Percentiles rank a stretch among this genome's conserved stretches.
phyloP scores from a whole-genome alignment of 306 rosid species.

The Inga oerstediana region DNA sequence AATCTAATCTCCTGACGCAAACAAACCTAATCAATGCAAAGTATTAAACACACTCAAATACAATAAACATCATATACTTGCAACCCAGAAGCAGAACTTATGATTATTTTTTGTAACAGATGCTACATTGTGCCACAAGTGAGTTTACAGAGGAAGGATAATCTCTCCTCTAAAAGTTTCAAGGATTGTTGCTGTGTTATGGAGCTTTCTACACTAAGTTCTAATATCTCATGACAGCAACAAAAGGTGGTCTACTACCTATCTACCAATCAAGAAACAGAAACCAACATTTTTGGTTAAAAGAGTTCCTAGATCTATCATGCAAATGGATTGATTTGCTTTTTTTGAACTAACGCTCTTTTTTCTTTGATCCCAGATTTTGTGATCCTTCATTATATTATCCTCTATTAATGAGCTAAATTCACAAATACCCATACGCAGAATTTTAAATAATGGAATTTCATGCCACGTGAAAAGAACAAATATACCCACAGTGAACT shows the following conservation, averaged over 20 bases:
- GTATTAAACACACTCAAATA: too few species aligned
- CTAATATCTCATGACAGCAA: background rate
- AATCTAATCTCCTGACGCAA: too few species aligned
- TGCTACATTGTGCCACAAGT: too few species aligned
- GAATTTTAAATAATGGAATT: background rate
- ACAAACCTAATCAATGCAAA: too few species aligned
- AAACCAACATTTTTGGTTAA: background rate
- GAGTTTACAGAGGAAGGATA: too few species aligned
- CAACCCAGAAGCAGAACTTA: too few species aligned
- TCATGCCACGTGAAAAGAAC: background rate
- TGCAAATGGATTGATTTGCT: background rate
- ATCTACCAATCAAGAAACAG: background rate
- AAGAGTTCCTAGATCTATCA: background rate
- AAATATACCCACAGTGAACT: conserved; percentile 80
- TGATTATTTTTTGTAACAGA: too few species aligned
- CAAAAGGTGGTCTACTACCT: background rate
- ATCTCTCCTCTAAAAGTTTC: background rate
- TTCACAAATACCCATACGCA: background rate
- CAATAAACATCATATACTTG: too few species aligned
- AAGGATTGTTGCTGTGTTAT: background rate
- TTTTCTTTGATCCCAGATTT: background rate
- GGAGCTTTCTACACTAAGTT: background rate
- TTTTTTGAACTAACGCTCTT: background rate
- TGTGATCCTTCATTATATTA: background rate
- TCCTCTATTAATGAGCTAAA: background rate